Percentiles rank a stretch among this genome's conserved stretches.
Evolutionary conservation across 2,329 filamentous ascomycete species (phyloP).

Genomic region (Hypoxylon sp.): DNA sequence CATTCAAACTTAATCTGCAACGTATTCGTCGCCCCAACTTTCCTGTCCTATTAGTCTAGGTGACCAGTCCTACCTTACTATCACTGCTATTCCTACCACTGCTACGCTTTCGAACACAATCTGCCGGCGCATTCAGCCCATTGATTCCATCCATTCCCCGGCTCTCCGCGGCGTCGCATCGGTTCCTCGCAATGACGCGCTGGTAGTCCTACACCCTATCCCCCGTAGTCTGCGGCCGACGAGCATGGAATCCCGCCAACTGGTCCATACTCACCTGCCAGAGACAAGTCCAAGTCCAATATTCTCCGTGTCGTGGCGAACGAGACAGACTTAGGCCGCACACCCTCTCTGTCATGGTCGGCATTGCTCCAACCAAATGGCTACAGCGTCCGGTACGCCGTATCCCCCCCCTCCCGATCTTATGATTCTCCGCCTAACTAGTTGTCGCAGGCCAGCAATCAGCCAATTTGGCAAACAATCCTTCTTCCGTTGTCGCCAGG

Average conservation of each 20-base stretch:
- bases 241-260: conserved; percentile 52
- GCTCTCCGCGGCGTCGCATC: conserved; percentile 37
- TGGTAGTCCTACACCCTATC: conserved; percentile 40
- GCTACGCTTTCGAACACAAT: conserved; percentile 8
- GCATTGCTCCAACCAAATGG: conserved; percentile 49
- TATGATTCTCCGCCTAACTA: conserved; percentile 41
- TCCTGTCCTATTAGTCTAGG: conserved; percentile 22
- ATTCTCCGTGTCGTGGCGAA: conserved; percentile 44
- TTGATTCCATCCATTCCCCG: conserved; percentile 26
- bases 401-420: conserved; percentile 8
- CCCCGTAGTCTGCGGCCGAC: conserved; percentile 45
- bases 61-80: conserved; percentile 13
- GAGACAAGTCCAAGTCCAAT: conserved; percentile 41
- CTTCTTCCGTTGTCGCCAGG: conserved; percentile 40
- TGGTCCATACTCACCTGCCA: conserved; percentile 45
- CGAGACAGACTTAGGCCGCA: conserved; percentile 25
- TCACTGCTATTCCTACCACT: neutral
- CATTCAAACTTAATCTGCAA: conserved; percentile 39
- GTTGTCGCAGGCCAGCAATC: conserved; percentile 48
- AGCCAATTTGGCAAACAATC: conserved; percentile 51
- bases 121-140: conserved; percentile 31
- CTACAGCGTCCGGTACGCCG: conserved; percentile 51
- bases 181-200: conserved; percentile 49
- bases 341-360: conserved; percentile 49
- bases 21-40: conserved; percentile 42